phyloP scores from a whole-genome alignment of 441 rosid genomes.

The Gossypium gossypioides region DNA sequence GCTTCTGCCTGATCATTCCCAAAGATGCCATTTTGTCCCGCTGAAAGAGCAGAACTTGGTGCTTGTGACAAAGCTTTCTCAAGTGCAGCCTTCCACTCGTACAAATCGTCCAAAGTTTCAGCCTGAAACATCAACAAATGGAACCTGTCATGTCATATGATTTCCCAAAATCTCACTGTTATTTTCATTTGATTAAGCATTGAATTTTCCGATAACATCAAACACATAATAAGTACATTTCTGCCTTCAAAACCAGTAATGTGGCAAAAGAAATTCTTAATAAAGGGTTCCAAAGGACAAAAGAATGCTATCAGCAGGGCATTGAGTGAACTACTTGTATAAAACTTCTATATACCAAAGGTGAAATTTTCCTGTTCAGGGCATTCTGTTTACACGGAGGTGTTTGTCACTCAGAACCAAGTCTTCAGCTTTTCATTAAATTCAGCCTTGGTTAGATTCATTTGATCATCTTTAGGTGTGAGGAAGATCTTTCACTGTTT shows the following conservation, averaged over 20 bases:
- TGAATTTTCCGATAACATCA: not conserved
- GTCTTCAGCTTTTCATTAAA: not conserved
- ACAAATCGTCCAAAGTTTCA: conserved; percentile 81
- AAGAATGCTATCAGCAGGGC: not conserved
- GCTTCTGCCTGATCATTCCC: conserved; percentile 61
- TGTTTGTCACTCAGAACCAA: not conserved
- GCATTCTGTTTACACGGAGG: not conserved
- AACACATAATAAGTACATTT: not conserved
- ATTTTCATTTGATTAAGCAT: not conserved
- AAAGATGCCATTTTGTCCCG: conserved; percentile 77
- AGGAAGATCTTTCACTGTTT: not conserved
- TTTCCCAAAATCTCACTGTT: not conserved
- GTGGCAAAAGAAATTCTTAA: not conserved
- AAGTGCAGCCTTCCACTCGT: conserved; percentile 87
- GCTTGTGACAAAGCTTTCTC: conserved; percentile 88
- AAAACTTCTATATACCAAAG: not conserved
- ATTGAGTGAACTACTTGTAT: not conserved
- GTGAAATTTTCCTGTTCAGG: not conserved
- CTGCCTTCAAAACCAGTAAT: conserved; percentile 1
- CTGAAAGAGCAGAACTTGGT: conserved; percentile 61
- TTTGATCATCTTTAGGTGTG: not conserved
- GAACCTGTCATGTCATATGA: conserved; percentile 7
- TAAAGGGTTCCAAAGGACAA: not conserved
- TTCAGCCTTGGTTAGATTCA: not conserved
- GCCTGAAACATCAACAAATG: conserved; percentile 45